Evolutionary conservation across 352 stramenopile species (phyloP), one percentile per base, ranked within the genome.

Genomic region (Globisporangium heterothallicum): DNA sequence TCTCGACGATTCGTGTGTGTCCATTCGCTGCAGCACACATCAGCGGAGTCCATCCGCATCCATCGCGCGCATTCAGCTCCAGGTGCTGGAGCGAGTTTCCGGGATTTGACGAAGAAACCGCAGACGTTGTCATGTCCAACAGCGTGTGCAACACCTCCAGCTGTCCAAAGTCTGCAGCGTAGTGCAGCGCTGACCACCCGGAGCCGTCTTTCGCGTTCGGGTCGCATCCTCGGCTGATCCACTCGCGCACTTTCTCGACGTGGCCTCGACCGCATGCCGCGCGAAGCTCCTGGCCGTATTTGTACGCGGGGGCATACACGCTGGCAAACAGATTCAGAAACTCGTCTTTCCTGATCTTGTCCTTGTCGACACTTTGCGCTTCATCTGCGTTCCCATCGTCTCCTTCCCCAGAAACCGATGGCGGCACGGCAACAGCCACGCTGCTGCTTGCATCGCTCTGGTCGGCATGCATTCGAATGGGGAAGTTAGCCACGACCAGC

Each of bases 271-370:
- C 75, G 58, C 71, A 85, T 0, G 68, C 72, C 0, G 84, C 36
- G 2, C 80, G 73, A 2, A 91, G 59, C 14, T 86, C 66, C 35
- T 91, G 73, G 0, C 80, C 77, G 36, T 71, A 88, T 52, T 88
- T 88, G 61, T 84, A 86, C 2, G 75, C 75, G 4, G 80, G 80
- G 0, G 80, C 73, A 50, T 86, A 88, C 14, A 84, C 53, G 1
- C 74, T 42, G 10, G 76, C 70, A 48, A 87, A 91, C 2, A 85
- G 32, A 22, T 75, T 86, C 1, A 88, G 46, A 22, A 86, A 63
- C 41, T 74, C 72, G 24, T 64, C 50, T 9, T 56, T 53, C 4
- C 42, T 54, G 27, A 74, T 58, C 49, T 54, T 46, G 21, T 63
- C 32, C 3, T 2, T 38, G 55, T 10, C 12, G 32, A 38, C n/a